A percentile compares a stretch with the other conserved stretches of the same genome.
Conservation (phyloP, 768 basidiomycete genomes). For the Lactifluus volemus region DNA sequence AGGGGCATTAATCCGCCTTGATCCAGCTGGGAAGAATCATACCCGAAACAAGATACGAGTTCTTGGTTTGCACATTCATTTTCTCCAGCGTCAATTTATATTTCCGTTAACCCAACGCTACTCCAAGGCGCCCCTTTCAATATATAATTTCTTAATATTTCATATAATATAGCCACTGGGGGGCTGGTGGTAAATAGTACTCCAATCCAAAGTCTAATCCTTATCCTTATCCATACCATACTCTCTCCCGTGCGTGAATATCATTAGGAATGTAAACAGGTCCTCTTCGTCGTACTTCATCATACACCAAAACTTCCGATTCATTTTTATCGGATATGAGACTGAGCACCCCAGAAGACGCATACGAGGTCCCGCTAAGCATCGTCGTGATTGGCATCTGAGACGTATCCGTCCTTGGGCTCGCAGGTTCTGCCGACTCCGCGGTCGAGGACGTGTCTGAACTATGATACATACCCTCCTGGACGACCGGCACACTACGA, state of each 20-base stretch:
- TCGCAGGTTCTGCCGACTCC: slow-evolving; percentile 44
- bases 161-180: neutral
- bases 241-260: neutral
- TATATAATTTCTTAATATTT: neutral
- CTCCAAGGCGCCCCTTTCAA: no score
- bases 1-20: slow-evolving; percentile 14
- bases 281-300: neutral
- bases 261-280: neutral
- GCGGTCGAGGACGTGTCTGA: slow-evolving; percentile 51
- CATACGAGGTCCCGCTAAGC: slow-evolving; percentile 1
- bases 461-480: slow-evolving; percentile 38
- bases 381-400: slow-evolving; percentile 7
- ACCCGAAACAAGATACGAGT: slow-evolving; percentile 13
- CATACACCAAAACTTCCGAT: neutral
- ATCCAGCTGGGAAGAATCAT: slow-evolving; percentile 15
- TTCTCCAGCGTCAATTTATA: no score
- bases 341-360: slow-evolving; percentile 4
- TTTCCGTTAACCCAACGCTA: no score
- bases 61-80: no score
- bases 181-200: neutral
- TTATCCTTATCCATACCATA: neutral
- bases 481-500: slow-evolving; percentile 24
- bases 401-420: slow-evolving; percentile 30
- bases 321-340: neutral
- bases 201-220: neutral